Evolutionary conservation across 176 grass and related monocot genomes (phyloP), one percentile per base, ranked within the genome.

Genomic region (Calamus simplicifolius): DNA sequence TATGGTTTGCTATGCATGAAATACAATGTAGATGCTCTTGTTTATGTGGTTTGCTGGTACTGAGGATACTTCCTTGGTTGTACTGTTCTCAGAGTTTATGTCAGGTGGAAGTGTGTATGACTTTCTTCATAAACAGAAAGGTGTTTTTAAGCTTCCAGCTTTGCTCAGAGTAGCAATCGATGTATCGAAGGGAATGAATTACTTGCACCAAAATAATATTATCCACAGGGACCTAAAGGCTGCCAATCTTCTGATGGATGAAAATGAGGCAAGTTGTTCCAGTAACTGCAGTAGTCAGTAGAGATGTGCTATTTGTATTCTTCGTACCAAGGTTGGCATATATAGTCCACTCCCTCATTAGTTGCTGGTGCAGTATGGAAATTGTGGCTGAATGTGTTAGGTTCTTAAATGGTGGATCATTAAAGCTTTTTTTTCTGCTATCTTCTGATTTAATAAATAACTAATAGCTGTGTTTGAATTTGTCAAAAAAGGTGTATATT

Each of bases 161-260:
- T 85, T 98, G 59, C 50, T 98, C 63, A 66, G 93, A 77, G 84
- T 92, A 73, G 87, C 87, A 35, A 89, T 92, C 58, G 93, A 98
- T 83, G 93, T 98, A 48, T 98, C 93, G 55, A 98, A 98, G 77
- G 93, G 93, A 75, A 98, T 98, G 93, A 98, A 61, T 72, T 98
- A 98, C 79, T 87, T 98, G 19, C 93, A 98, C 75, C 93, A 92
- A 77, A 92, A 98, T 69, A 92, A 98, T 68, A 98, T 98, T 75
- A 92, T 98, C 70, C 93, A 98, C 48, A 84, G 93, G 19, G 93
- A 98, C 73, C 75, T 98, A 64, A 98, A 98, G 78, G 89, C 93
- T 51, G 93, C 87, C 58, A 98, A 98, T 83, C 93, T 98, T 69
- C 81, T 98, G 58, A 98, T 98, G 93, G 93, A 98, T 66, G 93